These are phyloP conservation scores for Amborella trichopoda DNA, from an alignment of 164 flowering plant species.

Conservation along the genomic window DNA sequence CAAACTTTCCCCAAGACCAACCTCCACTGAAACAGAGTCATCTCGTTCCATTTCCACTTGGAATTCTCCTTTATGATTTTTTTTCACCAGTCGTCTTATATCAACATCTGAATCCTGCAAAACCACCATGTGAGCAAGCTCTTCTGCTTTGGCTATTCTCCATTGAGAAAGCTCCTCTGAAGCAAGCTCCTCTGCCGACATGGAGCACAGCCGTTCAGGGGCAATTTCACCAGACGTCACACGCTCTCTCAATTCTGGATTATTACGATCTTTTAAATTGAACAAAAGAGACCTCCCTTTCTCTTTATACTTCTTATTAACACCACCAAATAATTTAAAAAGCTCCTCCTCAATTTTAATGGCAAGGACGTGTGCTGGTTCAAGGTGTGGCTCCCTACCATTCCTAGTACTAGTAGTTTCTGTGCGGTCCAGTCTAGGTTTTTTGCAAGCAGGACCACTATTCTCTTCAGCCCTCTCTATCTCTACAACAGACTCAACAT, in stretches of 20 bases:
- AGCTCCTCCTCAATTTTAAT: slow-evolving; percentile 71
- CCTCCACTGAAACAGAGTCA: slow-evolving; percentile 52
- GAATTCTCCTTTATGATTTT: slow-evolving; percentile 96
- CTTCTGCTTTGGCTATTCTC: slow-evolving; percentile 98
- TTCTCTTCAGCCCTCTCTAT: slow-evolving; percentile 12
- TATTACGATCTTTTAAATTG: slow-evolving; percentile 84
- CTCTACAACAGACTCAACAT: slow-evolving; percentile 69
- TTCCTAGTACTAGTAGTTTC: slow-evolving; percentile 1
- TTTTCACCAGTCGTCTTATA: slow-evolving; percentile 83
- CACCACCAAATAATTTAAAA: slow-evolving; percentile 87
- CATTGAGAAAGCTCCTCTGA: slow-evolving; percentile 94
- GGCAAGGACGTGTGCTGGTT: slow-evolving; percentile 48
- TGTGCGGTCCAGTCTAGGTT: slow-evolving; percentile 15
- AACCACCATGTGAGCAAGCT: slow-evolving; percentile 85
- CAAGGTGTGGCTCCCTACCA: slow-evolving; percentile 4
- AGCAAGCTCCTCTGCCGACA: slow-evolving; percentile 99
- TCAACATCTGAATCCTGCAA: slow-evolving; percentile 79
- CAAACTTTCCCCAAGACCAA: slow-evolving; percentile 40
- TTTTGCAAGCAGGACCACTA: slow-evolving; percentile 18
- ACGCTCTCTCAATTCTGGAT: slow-evolving; percentile 85
- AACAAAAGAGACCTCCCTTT: slow-evolving; percentile 91
- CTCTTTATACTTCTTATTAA: slow-evolving; percentile 93
- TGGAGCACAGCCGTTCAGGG: slow-evolving; percentile 75
- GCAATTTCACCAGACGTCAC: slow-evolving; percentile 80
- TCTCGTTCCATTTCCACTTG: slow-evolving; percentile 78